A percentile compares a stretch with the other conserved stretches of the same genome.
Conservation (phyloP, 495 filamentous ascomycete genomes). For the Penicillium soppii region DNA sequence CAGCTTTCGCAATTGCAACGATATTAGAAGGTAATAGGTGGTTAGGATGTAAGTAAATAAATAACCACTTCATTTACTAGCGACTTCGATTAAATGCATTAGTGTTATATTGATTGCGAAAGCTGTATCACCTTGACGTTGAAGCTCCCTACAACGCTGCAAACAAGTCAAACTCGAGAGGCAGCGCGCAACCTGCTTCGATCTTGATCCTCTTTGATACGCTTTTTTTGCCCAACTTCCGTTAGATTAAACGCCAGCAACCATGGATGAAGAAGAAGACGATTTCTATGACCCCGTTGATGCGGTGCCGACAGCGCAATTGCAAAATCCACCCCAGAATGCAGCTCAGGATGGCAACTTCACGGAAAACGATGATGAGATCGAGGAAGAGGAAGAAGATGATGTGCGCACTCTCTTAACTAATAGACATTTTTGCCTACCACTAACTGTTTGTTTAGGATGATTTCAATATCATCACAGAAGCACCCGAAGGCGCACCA, state of each 20-base stretch:
- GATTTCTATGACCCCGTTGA: slow-evolving; percentile 55
- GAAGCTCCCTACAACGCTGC: slow-evolving; percentile 9
- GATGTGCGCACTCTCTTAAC: slow-evolving; percentile 42
- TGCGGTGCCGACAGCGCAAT: slow-evolving; percentile 30
- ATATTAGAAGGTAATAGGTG: no score
- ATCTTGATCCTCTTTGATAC: slow-evolving; percentile 17
- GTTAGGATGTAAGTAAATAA: no score
- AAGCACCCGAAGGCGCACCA: slow-evolving; percentile 73
- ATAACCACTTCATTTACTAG: no score
- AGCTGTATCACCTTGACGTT: neutral
- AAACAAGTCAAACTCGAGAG: slow-evolving; percentile 39
- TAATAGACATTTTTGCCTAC: neutral
- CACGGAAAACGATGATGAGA: slow-evolving; percentile 66
- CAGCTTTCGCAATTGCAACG: neutral
- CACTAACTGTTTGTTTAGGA: slow-evolving; percentile 34
- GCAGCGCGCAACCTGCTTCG: slow-evolving; percentile 19
- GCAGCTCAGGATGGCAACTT: slow-evolving; percentile 56
- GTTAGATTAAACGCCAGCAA: slow-evolving; percentile 14
- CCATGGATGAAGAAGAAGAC: slow-evolving; percentile 54
- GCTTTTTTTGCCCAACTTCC: slow-evolving; percentile 14
- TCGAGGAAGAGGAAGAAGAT: slow-evolving; percentile 69
- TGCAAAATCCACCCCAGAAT: slow-evolving; percentile 24
- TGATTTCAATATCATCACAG: slow-evolving; percentile 95
- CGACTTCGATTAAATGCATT: no score
- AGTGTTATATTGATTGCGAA: no score